Conservation (phyloP, 345 rosid species). For the Eucalyptus microcorys region DNA sequence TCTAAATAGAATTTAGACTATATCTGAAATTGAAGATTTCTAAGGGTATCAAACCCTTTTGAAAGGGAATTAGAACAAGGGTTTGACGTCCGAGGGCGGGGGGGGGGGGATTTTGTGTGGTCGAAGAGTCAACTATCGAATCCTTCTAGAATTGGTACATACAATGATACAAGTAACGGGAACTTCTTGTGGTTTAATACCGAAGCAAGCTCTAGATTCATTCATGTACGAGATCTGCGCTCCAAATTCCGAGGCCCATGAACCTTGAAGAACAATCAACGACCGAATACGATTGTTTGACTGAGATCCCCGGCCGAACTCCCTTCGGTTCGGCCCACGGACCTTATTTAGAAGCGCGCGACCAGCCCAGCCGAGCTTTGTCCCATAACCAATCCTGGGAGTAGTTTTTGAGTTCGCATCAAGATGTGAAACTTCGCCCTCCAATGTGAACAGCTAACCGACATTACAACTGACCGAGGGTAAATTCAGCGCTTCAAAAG, state of each 20-base stretch:
- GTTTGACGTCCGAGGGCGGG: neutral
- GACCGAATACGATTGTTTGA: neutral
- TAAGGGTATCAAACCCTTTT: neutral
- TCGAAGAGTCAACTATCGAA: neutral
- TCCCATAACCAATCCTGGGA: neutral
- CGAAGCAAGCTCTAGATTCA: neutral
- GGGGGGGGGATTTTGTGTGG: neutral
- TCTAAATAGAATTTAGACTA: neutral
- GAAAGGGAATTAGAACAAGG: neutral
- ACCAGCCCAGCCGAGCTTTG: neutral
- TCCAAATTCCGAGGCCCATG: neutral
- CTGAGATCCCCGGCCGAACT: neutral
- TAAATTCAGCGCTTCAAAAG: neutral
- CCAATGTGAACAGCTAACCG: neutral
- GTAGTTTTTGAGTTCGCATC: neutral
- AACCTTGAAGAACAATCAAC: neutral
- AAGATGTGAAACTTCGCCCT: neutral
- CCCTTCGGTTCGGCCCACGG: neutral
- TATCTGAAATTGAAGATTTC: neutral
- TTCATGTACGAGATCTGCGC: neutral
- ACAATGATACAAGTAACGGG: neutral
- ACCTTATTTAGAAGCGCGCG: neutral
- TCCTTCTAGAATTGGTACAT: neutral
- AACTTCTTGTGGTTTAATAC: neutral
- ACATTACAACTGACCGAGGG: neutral